Percentiles rank a stretch among this genome's conserved stretches.
phyloP scores from a whole-genome alignment of 768 basidiomycete genomes.

The Kwoniella dendrophila region DNA sequence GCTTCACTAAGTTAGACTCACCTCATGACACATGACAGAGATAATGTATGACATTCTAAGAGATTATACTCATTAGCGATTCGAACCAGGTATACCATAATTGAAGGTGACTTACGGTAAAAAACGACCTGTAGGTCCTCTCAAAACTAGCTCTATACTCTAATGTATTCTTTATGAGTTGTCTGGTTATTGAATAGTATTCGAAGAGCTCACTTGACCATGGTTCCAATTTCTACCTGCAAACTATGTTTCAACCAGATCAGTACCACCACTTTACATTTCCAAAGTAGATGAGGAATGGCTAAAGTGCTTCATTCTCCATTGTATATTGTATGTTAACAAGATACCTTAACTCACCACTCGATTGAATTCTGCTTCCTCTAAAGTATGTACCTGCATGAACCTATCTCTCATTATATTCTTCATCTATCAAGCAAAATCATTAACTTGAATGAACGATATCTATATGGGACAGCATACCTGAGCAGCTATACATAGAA shows the following conservation, averaged over 20 bases:
- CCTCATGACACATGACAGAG: conserved; percentile 55
- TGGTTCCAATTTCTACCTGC: conserved; percentile 56
- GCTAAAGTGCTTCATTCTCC: too few relatives aligned
- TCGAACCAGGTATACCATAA: conserved; percentile 8
- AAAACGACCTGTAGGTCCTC: conserved; percentile 42
- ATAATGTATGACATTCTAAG: conserved; percentile 45
- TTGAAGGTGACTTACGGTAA: conserved; percentile 37
- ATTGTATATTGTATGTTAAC: neutral
- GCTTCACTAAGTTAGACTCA: conserved; percentile 13
- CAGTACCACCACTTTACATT: neutral
- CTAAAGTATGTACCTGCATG: conserved; percentile 49
- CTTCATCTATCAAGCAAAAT: conserved; percentile 43
- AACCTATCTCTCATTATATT: conserved; percentile 52
- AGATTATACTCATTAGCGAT: neutral
- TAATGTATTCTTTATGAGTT: conserved; percentile 7
- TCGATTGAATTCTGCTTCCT: conserved; percentile 51
- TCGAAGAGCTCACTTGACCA: conserved; percentile 40
- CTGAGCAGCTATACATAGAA: conserved; percentile 25
- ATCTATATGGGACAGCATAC: conserved; percentile 14
- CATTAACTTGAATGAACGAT: neutral
- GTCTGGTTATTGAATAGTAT: neutral
- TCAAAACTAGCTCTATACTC: conserved; percentile 53
- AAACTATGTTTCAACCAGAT: conserved; percentile 33
- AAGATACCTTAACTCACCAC: conserved; percentile 31
- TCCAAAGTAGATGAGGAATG: neutral